Conservation (phyloP, 140 eudicot species). For the Anethum foeniculum region DNA sequence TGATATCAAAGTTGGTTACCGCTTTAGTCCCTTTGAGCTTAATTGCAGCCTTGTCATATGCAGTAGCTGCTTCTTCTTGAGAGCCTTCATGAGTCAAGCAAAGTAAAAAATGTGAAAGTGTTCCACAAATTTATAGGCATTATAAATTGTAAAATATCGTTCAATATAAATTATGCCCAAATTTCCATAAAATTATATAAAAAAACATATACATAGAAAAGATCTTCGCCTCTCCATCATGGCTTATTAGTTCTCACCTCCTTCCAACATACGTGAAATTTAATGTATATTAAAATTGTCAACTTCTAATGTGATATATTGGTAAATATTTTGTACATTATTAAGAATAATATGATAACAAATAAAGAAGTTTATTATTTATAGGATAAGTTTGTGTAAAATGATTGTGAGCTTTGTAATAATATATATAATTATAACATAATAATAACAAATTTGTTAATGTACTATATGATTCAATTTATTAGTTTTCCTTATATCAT, state of each 20-base stretch:
- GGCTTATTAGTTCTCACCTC: neutral
- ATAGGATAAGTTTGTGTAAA: neutral
- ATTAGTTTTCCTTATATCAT: too few species aligned
- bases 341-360: neutral
- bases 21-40: conserved; percentile 75
- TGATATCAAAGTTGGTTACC: conserved; percentile 84
- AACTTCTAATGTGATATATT: too few species aligned
- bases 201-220: neutral
- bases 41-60: conserved; percentile 88
- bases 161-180: neutral
- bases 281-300: too few species aligned
- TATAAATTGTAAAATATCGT: neutral
- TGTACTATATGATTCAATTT: too few species aligned
- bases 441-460: too few species aligned
- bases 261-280: too few species aligned
- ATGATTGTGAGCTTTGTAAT: neutral
- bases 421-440: too few species aligned
- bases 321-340: neutral
- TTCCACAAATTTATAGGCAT: neutral
- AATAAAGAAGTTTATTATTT: neutral
- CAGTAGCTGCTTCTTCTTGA: conserved; percentile 93
- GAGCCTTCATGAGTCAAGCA: conserved; percentile 36
- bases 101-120: neutral
- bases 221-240: neutral
- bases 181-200: neutral